These are phyloP conservation scores for Saitozyma podzolica DNA, from an alignment of 768 basidiomycete species.

Conservation along the genomic window DNA sequence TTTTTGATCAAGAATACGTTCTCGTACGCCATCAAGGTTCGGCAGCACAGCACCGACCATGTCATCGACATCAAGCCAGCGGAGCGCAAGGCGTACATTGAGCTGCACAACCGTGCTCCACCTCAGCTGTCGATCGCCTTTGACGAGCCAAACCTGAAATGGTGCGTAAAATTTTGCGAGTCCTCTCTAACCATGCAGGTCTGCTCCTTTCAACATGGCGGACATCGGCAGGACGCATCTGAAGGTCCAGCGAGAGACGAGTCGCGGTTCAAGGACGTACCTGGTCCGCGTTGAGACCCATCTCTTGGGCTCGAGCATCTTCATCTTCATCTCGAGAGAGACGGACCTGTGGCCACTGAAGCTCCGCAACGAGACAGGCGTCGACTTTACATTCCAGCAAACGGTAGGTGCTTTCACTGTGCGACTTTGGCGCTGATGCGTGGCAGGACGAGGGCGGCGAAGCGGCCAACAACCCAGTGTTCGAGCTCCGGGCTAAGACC, in stretches of 20 bases:
- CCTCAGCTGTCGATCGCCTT: constrained; percentile 80
- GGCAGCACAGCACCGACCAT: constrained; percentile 75
- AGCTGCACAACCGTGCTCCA: constrained; percentile 63
- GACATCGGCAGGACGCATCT: constrained; percentile 70
- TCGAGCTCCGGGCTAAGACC: constrained; percentile 59
- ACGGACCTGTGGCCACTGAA: constrained; percentile 81
- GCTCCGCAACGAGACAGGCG: constrained; percentile 84
- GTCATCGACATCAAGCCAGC: constrained; percentile 66
- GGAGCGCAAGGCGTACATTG: constrained; percentile 67
- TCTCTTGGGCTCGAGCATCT: constrained; percentile 84
- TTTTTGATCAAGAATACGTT: constrained; percentile 86
- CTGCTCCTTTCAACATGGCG: constrained; percentile 84
- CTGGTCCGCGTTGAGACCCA: constrained; percentile 75
- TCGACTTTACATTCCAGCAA: constrained; percentile 69
- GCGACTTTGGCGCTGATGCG: constrained; percentile 4
- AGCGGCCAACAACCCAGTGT: constrained; percentile 56
- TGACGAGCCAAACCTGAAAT: constrained; percentile 70
- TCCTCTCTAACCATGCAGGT: constrained; percentile 60
- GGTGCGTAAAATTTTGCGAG: constrained; percentile 20
- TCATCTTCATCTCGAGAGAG: constrained; percentile 70
- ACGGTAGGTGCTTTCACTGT: constrained; percentile 58
- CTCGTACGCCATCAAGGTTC: constrained; percentile 67
- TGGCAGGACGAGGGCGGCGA: constrained; percentile 23
- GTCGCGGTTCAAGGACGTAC: constrained; percentile 53
- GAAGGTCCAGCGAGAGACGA: constrained; percentile 22